Evolutionary conservation across 306 rosid species (phyloP), one percentile per base, ranked within the genome.

Genomic region (peach (Prunus persica)): DNA sequence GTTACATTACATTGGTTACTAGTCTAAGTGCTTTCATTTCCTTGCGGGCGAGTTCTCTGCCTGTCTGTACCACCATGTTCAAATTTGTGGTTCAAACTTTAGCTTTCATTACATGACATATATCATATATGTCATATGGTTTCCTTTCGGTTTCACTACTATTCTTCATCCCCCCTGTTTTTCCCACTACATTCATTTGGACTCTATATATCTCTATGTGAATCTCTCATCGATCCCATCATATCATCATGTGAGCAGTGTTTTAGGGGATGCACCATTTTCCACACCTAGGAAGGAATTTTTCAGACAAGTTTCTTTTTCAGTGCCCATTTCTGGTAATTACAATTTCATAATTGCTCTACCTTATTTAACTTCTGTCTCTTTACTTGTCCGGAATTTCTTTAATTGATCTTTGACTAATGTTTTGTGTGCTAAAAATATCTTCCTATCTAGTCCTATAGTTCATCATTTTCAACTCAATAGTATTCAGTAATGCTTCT

Each of bases 21-120:
- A 25, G 45, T 69, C 67, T 28, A 57, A 70, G 80, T 73, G 86
- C 91, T 83, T 80, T 83, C 74, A 80, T 72, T 67, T 78, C 78
- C 72, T 52, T 71, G 76, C 80, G 55, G 65, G 38, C 52, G 71
- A 13, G 71, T 47, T 74, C 41, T 73, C 28, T 54, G 46, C 73
- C 60, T 62, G 69, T 73, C 61, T 65, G 71, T 74, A 64, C 76
- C 76, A 81, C 69, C 76, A 76, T 72, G 4, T 64, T 74, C 73
- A 11, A 34, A 54, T 50, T 27, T 78, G 87, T 82, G 88, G 88
- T 65, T 84, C 57, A 68, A 70, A 76, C 64, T 10, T 25, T 16
- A 43, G 57, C 77, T 73, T 73, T 56, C 77, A 73, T 46, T 45
- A 72, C 55, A 57, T 49, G 62, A 60, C 55, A 13, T 11, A 8